Base-by-base conservation (phyloP, 495 filamentous ascomycete species). In the Aspergillus baeticus region DNA sequence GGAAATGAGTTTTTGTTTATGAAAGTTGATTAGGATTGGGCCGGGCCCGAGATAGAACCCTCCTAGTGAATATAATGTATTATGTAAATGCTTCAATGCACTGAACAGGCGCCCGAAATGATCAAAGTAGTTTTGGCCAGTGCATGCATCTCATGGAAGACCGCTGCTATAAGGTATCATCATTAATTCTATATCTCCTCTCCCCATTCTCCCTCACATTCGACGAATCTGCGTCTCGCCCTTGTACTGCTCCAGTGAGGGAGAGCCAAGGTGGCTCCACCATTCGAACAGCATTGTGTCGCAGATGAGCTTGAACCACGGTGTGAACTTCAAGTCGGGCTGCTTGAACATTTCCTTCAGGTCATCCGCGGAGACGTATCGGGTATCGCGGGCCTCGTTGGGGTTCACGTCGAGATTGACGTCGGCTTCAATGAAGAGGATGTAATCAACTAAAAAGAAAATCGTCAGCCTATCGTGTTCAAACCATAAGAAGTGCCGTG, bases 221-320 rank as follows among this genome's bases (percentile, higher is more conserved):
- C 94, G 84, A 43, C 90, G 83, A 59, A 98, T 98, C 64, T 89
- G 77, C 67, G 81, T 87, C 77, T 98, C 92, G 59, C 87, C 86
- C 72, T 78, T 82, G 76, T 94, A 97, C 75, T 88, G 87, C 50
- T 96, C 91, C 60, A 98, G 75, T 3, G 79, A 74, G 6, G 86
- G 81, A 22, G 81, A 77, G 57, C 92, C 87, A 31, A 98, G 83
- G 70, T 92, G 87, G 63, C 85, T 82, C 94, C 94, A 99, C 94
- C 94, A 99, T 70, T 98, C 92, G 64, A 95, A 98, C 41, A 99
- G 83, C 91, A 98, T 89, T 48, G 90, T 91, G 62, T 97, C 73
- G 80, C 95, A 99, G 67, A 99, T 98, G 60, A 99, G 84, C 82
- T 96, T 96, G 79, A 99, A 99, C 94, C 94, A 99, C 1, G 94